Conservation (phyloP, 805 yeast genomes). For the Saccharomycopsis schoenii region DNA sequence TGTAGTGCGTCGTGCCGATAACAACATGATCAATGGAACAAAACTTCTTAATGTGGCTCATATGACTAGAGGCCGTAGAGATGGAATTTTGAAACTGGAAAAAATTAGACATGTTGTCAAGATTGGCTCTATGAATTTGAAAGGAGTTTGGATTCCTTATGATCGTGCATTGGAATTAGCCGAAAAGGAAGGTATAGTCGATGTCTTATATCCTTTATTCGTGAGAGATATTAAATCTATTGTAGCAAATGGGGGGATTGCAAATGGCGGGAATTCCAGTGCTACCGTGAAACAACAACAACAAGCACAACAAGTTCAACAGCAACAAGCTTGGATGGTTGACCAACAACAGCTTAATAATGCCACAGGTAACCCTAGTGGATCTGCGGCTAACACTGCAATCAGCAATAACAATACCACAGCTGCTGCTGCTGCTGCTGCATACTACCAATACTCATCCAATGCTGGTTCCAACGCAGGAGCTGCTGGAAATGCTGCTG, state of each 20-base stretch:
- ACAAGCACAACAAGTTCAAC: not conserved
- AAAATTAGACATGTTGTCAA: constrained; percentile 61
- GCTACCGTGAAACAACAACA: constrained; percentile 1
- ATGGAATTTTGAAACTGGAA: constrained; percentile 58
- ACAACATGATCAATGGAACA: constrained; percentile 65
- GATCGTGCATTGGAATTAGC: constrained; percentile 64
- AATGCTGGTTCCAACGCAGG: not conserved
- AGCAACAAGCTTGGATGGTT: constrained; percentile 1
- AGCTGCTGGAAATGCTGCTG: constrained; percentile 3
- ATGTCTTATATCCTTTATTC: constrained; percentile 45
- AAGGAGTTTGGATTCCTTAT: constrained; percentile 71
- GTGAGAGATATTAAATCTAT: constrained; percentile 51
- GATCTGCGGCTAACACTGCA: not conserved
- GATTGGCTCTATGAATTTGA: constrained; percentile 66
- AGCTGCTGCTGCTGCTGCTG: constrained; percentile 1
- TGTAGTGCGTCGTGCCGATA: constrained; percentile 61
- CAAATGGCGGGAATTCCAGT: not conserved
- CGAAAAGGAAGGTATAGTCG: constrained; percentile 55
- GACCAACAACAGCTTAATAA: not conserved
- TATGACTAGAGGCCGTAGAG: constrained; percentile 66
- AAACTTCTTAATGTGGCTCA: constrained; percentile 59
- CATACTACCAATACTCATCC: not conserved
- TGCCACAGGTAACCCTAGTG: not conserved
- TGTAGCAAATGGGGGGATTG: constrained; percentile 4
- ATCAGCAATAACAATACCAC: not conserved